Conservation (phyloP, 257 asterid species). For the Mitragyna speciosa region DNA sequence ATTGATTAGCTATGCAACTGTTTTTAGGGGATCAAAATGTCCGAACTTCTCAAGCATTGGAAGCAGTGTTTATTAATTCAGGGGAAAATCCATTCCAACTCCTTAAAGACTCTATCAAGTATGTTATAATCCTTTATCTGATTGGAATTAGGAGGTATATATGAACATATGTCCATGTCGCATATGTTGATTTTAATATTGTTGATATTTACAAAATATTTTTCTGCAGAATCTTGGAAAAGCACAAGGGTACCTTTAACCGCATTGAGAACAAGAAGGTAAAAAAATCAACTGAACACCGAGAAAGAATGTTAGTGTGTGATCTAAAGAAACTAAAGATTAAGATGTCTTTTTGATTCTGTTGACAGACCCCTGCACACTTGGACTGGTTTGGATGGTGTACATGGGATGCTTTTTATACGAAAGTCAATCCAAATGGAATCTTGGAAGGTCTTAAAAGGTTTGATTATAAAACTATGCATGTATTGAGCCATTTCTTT, state of each 20-base stretch:
- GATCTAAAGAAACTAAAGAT: not conserved
- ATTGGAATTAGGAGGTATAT: no score
- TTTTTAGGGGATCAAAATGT: slow-evolving; percentile 39
- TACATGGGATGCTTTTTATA: slow-evolving; percentile 73
- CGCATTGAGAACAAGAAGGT: slow-evolving; percentile 45
- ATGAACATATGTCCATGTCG: not conserved
- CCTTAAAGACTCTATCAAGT: slow-evolving; percentile 47
- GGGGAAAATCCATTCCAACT: slow-evolving; percentile 57
- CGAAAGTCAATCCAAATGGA: slow-evolving; percentile 49
- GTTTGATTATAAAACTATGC: not conserved
- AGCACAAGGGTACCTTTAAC: slow-evolving; percentile 45
- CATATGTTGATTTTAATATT: no score
- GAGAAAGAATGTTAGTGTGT: not conserved
- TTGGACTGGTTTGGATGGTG: slow-evolving; percentile 76
- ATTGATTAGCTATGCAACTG: not conserved
- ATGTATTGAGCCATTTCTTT: not conserved
- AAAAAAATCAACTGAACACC: not conserved
- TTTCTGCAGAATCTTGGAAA: slow-evolving; percentile 39
- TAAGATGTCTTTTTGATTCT: not conserved
- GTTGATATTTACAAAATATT: not conserved
- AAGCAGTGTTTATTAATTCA: slow-evolving; percentile 44
- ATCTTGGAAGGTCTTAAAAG: slow-evolving; percentile 51
- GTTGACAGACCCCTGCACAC: slow-evolving; percentile 39
- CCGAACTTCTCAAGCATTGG: slow-evolving; percentile 38
- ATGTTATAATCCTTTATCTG: not conserved